Evolutionary conservation across 176 grass and related monocot genomes (phyloP), one percentile per base, ranked within the genome.

Genomic region (Musa troglodytarum): DNA sequence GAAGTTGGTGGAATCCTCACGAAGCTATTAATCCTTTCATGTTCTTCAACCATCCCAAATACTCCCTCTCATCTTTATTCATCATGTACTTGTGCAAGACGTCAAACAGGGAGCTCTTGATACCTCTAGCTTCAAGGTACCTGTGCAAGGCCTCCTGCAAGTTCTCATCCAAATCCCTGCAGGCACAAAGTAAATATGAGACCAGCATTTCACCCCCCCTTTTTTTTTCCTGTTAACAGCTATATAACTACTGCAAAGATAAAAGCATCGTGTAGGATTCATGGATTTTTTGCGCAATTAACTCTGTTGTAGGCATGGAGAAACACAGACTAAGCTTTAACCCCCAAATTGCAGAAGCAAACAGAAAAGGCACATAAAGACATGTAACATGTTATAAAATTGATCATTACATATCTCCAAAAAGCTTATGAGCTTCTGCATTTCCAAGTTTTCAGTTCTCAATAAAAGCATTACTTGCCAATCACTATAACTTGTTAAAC

Each of bases 1-100:
- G 34, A 43, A 43, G 16, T 21, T 2, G 43, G n/a, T 74, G 23
- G 12, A 19, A 54, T 29, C 50, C 11, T 93, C 78, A 88, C 9
- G 88, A 87, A 8, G 63, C 80, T 6, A 94, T 78, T 61, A 94
- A 99, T 79, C 88, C 81, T 75, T 89, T 89, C 81, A 94, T 92
- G 84, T 86, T 94, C 79, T 94, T 99, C 74, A 94, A 82, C 95
- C 88, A 94, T 72, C 88, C 73, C 14, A 99, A 26, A 52, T 94
- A 92, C 76, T 94, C 90, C 19, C 81, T 86, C 81, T 94, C 95
- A 87, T 94, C 88, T 88, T 99, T 99, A 53, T 64, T 83, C 70
- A 89, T 82, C 90, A 93, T 94, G 84, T 91, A 98, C 16, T 93
- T 86, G 1, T 79, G 54, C 63, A 98, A 81, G 78, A 86, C 89